Percentiles rank a stretch among this genome's conserved stretches.
Conservation (phyloP, 805 yeast genomes). For the Candida methanosorbosa region DNA sequence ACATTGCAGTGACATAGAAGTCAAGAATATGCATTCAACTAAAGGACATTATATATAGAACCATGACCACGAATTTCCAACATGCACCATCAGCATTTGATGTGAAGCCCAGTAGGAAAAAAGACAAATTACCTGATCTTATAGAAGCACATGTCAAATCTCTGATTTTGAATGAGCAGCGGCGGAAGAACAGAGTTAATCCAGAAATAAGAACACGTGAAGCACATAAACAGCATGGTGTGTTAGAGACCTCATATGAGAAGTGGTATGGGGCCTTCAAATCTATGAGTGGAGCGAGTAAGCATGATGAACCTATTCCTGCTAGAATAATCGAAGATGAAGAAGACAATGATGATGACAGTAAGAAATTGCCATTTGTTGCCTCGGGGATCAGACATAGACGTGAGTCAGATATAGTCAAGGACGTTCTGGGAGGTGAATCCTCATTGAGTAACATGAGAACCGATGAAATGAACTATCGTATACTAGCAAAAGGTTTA, state of each 20-base stretch:
- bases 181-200: conserved; percentile 3
- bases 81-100: neutral
- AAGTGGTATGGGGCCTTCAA: conserved; percentile 6
- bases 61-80: conserved; percentile 4
- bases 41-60: too few species aligned
- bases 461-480: too few species aligned
- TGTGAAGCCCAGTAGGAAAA: neutral
- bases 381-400: too few species aligned
- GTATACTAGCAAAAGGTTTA: neutral
- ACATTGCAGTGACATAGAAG: neutral
- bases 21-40: neutral
- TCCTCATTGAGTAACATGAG: too few species aligned
- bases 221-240: conserved; percentile 8
- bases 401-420: too few species aligned
- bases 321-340: too few species aligned
- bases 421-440: too few species aligned
- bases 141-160: neutral
- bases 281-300: neutral
- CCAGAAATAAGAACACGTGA: conserved; percentile 5
- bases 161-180: neutral
- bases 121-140: neutral
- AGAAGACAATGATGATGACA: neutral
- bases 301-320: neutral
- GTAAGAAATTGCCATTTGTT: too few species aligned
- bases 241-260: conserved; percentile 12